These are phyloP conservation scores for Malassezia globosa DNA, from an alignment of 1,284 basidiomycete genomes.

Conservation along the genomic window DNA sequence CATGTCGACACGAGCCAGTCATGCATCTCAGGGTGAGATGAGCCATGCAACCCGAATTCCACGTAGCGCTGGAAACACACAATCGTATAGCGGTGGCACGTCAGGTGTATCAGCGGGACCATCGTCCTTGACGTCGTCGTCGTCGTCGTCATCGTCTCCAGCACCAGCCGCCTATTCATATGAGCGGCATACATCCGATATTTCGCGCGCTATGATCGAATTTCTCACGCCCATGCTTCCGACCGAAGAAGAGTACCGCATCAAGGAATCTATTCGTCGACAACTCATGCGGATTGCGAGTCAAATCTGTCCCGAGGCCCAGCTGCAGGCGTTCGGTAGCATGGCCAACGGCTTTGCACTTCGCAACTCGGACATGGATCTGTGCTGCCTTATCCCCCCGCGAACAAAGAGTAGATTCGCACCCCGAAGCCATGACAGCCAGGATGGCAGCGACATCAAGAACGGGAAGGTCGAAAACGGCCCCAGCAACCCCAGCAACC, in stretches of 20 bases:
- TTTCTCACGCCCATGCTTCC: constrained; percentile 43
- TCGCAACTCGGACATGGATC: constrained; percentile 97
- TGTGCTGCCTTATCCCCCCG: constrained; percentile 71
- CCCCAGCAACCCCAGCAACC: no score
- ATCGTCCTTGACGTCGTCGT: no score
- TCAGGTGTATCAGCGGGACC: background rate
- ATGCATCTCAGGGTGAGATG: no score
- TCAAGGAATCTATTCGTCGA: constrained; percentile 86
- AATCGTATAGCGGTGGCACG: background rate
- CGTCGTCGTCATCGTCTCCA: no score
- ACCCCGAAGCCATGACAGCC: no score
- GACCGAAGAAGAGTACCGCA: constrained; percentile 45
- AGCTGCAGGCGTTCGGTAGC: constrained; percentile 75
- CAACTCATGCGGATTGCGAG: constrained; percentile 85
- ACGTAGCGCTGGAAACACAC: no score
- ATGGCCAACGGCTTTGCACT: constrained; percentile 88
- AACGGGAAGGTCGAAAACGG: no score
- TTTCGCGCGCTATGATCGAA: constrained; percentile 41
- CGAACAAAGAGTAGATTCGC: constrained; percentile 18
- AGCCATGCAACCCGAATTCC: no score
- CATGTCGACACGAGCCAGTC: background rate
- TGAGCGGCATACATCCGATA: constrained; percentile 39
- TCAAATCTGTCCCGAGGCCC: constrained; percentile 81
- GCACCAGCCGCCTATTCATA: constrained; percentile 9
- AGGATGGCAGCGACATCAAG: no score